Percentiles rank a stretch among this genome's conserved stretches.
These are phyloP conservation scores for Chytriomyces confervae DNA, from an alignment of 192 early-diverging fungal genomes.

Conservation along the genomic window DNA sequence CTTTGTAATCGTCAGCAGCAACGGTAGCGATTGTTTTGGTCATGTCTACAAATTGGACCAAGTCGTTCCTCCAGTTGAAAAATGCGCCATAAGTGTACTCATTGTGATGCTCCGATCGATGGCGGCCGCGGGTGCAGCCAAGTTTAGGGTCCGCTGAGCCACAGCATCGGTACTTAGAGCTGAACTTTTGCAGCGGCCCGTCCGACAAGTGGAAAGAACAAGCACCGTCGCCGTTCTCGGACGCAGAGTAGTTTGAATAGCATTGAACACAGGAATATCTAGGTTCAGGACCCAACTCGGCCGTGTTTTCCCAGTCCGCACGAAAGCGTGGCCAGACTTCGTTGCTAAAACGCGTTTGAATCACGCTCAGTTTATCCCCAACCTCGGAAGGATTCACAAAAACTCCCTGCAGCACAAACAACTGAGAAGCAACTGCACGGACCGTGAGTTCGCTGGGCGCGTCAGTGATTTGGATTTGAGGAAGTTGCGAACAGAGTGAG, in stretches of 20 bases:
- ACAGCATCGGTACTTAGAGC: constrained; percentile 1
- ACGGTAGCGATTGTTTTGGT: background rate
- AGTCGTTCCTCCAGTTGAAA: constrained; percentile 16
- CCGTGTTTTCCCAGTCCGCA: background rate
- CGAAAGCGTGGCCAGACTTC: constrained; percentile 22
- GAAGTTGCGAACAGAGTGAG: constrained; percentile 3
- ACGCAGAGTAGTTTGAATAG: background rate
- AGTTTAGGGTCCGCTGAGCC: background rate
- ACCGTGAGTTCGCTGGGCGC: background rate
- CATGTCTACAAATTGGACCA: background rate
- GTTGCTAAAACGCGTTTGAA: background rate
- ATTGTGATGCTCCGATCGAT: constrained; percentile 31
- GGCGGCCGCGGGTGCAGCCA: constrained; percentile 3
- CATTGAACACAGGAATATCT: constrained; percentile 26
- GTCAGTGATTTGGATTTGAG: background rate
- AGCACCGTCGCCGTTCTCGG: constrained; percentile 25
- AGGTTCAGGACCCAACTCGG: constrained; percentile 24
- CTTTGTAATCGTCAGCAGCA: constrained; percentile 11
- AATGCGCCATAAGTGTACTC: constrained; percentile 16
- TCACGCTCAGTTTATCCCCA: constrained; percentile 20
- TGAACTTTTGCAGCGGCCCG: constrained; percentile 6
- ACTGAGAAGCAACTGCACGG: background rate
- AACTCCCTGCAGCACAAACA: constrained; percentile 34
- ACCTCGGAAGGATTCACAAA: constrained; percentile 31
- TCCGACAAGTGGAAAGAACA: constrained; percentile 28